Percentiles rank a stretch among this genome's conserved stretches.
These are phyloP conservation scores for Paramyrothecium sp. DNA, from an alignment of 2,329 filamentous ascomycete genomes.

Conservation along the genomic window DNA sequence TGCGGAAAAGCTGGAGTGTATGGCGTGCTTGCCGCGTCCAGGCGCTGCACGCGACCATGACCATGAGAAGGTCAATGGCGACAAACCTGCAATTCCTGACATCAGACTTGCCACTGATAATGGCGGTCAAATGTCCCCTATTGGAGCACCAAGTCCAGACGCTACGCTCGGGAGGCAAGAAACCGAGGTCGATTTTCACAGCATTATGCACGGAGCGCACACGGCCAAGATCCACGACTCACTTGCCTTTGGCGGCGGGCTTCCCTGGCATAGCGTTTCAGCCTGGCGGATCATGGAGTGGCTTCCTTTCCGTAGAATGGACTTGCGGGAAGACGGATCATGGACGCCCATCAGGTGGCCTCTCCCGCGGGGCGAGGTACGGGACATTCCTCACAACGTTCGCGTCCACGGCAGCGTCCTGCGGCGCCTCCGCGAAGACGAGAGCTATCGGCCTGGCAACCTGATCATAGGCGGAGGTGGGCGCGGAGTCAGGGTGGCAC, in stretches of 20 bases:
- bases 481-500: slow-evolving; percentile 62
- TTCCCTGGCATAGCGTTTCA: slow-evolving; percentile 53
- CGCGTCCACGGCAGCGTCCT: slow-evolving; percentile 74
- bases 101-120: slow-evolving; percentile 22
- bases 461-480: slow-evolving; percentile 78
- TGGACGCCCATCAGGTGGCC: slow-evolving; percentile 84
- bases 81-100: slow-evolving; percentile 23
- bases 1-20: slow-evolving; percentile 61
- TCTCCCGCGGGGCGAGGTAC: slow-evolving; percentile 71
- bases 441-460: slow-evolving; percentile 72
- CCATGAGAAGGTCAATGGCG: neutral
- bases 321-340: slow-evolving; percentile 67
- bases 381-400: slow-evolving; percentile 71
- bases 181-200: slow-evolving; percentile 44
- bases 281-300: slow-evolving; percentile 81
- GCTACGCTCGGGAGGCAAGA: slow-evolving; percentile 15
- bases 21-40: slow-evolving; percentile 50
- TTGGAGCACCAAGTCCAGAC: slow-evolving; percentile 15
- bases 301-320: slow-evolving; percentile 78
- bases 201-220: slow-evolving; percentile 57
- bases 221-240: slow-evolving; percentile 66
- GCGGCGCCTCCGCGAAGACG: slow-evolving; percentile 63
- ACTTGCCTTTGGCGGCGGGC: slow-evolving; percentile 61
- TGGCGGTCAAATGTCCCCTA: slow-evolving; percentile 15
- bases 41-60: slow-evolving; percentile 3